Evolutionary conservation across 441 rosid genomes (phyloP), one percentile per base, ranked within the genome.

Genomic region (Arabidopsis lyrata): DNA sequence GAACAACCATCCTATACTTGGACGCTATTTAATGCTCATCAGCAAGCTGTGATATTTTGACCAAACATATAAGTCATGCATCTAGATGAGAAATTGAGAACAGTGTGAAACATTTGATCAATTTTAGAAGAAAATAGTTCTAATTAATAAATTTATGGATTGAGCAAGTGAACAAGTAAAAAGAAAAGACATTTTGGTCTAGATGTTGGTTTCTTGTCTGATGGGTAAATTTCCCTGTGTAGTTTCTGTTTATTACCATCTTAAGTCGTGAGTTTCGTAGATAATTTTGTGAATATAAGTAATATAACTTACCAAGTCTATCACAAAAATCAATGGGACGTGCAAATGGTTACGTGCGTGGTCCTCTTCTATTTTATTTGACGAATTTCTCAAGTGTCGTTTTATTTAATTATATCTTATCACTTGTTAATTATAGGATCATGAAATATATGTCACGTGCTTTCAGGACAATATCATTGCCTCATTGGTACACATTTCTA

Each of bases 401-500:
- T 81, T 82, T 77, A 57, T 18, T 56, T 63, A 68, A 66, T 27
- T n/a, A 18, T 29, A 65, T 45, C n/a, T 8, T 68, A 62, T 15
- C 55, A 59, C 27, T 14, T 57, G 5, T 41, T 3, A 55, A 14
- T 32, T 22, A 53, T 55, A 68, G 38, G 70, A 62, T 41, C 56
- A 52, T 50, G 59, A 11, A 62, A 74, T 57, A 41, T 16, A 42
- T 65, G 69, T 63, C 75, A 77, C 38, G 67, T 45, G 61, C 62
- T 35, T 57, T 64, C 45, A 48, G 68, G 55, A 64, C 50, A 69
- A 74, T 10, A 35, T 76, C 32, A 62, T n/a, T n/a, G n/a, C n/a
- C n/a, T n/a, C n/a, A n/a, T 12, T 66, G 68, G 64, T 80, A 70
- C 41, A 53, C 86, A 56, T 84, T 84, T 82, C 85, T 81, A 14